These are phyloP conservation scores for Gaultheria prostrata DNA, from an alignment of 148 eudicot species.

Conservation along the genomic window DNA sequence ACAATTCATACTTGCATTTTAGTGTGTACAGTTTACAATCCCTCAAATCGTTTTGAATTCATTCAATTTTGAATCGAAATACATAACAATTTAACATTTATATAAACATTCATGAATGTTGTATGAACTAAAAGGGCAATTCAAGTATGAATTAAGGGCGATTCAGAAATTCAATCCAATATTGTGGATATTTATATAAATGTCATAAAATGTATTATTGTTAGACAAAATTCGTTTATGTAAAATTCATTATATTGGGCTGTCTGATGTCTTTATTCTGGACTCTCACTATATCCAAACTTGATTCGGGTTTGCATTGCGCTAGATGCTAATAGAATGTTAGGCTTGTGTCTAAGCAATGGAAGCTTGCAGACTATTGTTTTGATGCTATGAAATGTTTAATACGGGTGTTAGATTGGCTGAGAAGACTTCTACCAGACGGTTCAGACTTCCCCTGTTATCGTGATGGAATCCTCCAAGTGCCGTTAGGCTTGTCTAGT, in stretches of 20 bases:
- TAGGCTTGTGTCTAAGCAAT: neutral
- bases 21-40: no score
- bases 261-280: neutral
- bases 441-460: neutral
- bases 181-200: neutral
- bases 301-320: neutral
- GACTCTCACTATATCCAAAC: neutral
- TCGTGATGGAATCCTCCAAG: neutral
- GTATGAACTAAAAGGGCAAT: neutral
- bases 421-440: neutral
- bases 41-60: neutral
- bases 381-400: neutral
- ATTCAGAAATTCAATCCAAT: neutral
- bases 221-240: neutral
- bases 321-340: neutral
- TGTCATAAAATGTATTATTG: neutral
- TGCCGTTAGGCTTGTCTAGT: neutral
- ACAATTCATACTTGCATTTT: no score
- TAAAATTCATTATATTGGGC: neutral
- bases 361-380: neutral
- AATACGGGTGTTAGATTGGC: neutral
- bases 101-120: neutral
- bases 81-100: neutral
- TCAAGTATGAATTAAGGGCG: neutral
- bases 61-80: neutral